Conservation (phyloP, 202 grass and related monocot species). For the Zizania palustris region DNA sequence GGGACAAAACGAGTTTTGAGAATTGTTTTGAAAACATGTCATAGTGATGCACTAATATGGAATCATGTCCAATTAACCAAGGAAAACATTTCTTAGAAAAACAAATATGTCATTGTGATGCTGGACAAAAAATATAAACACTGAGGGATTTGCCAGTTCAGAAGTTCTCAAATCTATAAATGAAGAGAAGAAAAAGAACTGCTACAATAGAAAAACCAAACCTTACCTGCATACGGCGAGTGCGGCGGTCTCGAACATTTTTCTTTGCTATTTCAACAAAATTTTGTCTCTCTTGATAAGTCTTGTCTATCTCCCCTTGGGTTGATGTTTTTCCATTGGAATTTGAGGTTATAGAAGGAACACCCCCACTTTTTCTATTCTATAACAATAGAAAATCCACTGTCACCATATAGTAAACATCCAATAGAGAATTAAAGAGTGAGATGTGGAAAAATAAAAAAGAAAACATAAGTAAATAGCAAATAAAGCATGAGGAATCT, state of each 20-base stretch:
- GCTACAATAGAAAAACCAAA: conserved; percentile 21
- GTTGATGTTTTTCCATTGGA: conserved; percentile 34
- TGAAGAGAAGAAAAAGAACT: not conserved
- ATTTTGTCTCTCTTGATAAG: conserved; percentile 66
- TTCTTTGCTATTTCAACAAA: conserved; percentile 72
- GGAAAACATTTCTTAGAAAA: not conserved
- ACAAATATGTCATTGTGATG: not conserved
- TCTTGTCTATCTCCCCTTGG: conserved; percentile 44
- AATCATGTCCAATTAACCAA: not conserved
- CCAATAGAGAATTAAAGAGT: not conserved
- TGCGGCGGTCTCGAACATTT: conserved; percentile 70
- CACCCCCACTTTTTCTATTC: conserved; percentile 56
- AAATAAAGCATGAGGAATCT: conserved; percentile 9
- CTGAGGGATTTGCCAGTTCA: conserved; percentile 20
- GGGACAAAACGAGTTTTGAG: no score
- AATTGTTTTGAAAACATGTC: no score
- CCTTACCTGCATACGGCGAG: conserved; percentile 83
- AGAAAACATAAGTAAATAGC: not conserved
- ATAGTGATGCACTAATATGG: not conserved
- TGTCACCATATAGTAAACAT: conserved; percentile 28
- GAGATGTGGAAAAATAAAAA: conserved; percentile 2
- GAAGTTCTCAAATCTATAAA: conserved; percentile 20
- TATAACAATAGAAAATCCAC: conserved; percentile 38
- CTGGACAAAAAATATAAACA: not conserved
- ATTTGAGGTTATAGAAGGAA: conserved; percentile 48